Percentiles rank a stretch among this genome's conserved stretches.
Evolutionary conservation across 805 yeast species (phyloP).

Genomic region (Vanderwaltozyma verrucispora): DNA sequence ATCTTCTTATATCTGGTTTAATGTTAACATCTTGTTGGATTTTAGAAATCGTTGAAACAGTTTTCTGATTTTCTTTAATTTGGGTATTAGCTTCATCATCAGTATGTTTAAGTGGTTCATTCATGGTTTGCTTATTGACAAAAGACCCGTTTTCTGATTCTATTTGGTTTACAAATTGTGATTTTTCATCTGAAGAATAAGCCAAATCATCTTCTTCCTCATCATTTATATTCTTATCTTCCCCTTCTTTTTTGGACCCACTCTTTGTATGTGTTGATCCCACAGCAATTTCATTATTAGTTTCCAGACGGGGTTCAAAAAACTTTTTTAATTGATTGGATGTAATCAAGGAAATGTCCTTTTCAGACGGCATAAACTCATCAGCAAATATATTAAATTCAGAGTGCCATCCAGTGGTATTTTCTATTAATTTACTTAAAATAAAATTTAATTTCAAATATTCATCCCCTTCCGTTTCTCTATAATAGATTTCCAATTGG

Average conservation of each 20-base stretch:
- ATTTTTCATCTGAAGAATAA: too few species aligned
- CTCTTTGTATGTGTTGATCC: not conserved
- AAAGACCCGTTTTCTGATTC: too few species aligned
- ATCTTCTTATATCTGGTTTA: slow-evolving; percentile 1
- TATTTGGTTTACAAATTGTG: too few species aligned
- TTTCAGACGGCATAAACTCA: slow-evolving; percentile 77
- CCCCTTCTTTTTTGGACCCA: too few species aligned
- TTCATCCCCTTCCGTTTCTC: slow-evolving; percentile 47
- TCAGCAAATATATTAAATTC: slow-evolving; percentile 75
- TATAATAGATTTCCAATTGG: slow-evolving; percentile 43
- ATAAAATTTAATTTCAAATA: slow-evolving; percentile 63
- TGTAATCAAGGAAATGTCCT: slow-evolving; percentile 83
- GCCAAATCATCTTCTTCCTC: not conserved
- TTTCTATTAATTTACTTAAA: slow-evolving; percentile 62
- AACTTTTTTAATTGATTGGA: slow-evolving; percentile 74
- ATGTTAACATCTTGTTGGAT: not conserved
- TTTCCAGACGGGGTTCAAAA: slow-evolving; percentile 25
- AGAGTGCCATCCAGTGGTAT: slow-evolving; percentile 78
- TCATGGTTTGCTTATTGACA: too few species aligned
- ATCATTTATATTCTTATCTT: not conserved
- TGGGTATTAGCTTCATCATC: too few species aligned
- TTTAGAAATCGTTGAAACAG: not conserved
- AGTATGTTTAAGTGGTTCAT: too few species aligned
- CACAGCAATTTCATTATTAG: not conserved
- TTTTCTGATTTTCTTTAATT: too few species aligned